Conservation (phyloP, 2,329 filamentous ascomycete species). For the Cercospora sp. region DNA sequence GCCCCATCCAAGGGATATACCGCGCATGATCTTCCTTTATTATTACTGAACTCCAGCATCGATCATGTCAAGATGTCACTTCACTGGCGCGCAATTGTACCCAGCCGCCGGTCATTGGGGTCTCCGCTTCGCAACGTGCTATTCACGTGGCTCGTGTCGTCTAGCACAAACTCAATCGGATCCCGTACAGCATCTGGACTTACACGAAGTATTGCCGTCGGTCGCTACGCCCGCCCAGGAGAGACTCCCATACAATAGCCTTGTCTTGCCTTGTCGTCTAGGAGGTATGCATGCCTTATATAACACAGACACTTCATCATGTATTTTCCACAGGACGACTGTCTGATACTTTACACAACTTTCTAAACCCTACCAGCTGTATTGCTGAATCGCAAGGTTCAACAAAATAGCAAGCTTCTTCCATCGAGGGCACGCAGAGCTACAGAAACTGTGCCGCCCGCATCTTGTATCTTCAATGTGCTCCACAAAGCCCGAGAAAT, state of each 20-base stretch:
- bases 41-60: neutral
- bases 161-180: slow-evolving; percentile 1
- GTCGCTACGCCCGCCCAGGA: neutral
- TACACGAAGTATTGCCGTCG: neutral
- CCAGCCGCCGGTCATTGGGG: neutral
- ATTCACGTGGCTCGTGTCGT: too few relatives aligned
- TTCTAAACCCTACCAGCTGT: neutral
- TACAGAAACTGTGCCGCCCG: neutral
- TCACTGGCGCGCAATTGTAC: too few relatives aligned
- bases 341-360: neutral
- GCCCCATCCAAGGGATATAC: too few relatives aligned
- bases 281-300: neutral
- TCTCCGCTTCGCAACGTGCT: too few relatives aligned
- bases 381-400: neutral
- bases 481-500: too few relatives aligned
- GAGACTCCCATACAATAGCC: neutral
- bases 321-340: neutral
- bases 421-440: neutral
- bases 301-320: neutral
- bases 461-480: neutral
- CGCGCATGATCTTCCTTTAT: neutral
- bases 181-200: neutral
- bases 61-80: neutral
- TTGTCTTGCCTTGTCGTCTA: neutral
- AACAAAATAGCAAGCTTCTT: neutral